Percentiles rank a stretch among this genome's conserved stretches.
Evolutionary conservation across 2,329 filamentous ascomycete genomes (phyloP).

Genomic region (Phialophora chinensis): DNA sequence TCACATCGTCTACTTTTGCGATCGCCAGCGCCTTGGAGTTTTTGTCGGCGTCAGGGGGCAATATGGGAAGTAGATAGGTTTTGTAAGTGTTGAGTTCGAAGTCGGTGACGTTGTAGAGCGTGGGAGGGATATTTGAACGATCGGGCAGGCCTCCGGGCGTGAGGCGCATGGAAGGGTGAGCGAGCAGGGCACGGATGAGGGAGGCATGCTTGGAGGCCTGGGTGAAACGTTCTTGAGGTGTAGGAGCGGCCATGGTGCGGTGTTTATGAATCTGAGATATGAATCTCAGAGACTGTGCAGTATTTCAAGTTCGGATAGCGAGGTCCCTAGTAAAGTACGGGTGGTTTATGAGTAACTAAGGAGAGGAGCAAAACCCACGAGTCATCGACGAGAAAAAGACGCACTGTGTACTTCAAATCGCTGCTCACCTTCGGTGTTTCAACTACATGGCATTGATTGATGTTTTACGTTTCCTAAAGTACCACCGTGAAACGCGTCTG

Average conservation of each 20-base stretch:
- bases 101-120: constrained; percentile 26
- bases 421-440: neutral
- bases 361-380: neutral
- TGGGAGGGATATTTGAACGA: constrained; percentile 19
- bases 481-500: constrained; percentile 1
- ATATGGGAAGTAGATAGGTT: constrained; percentile 25
- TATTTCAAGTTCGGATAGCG: neutral
- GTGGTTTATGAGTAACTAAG: neutral
- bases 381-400: neutral
- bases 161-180: constrained; percentile 17
- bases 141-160: constrained; percentile 16
- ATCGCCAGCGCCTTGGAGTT: constrained; percentile 21
- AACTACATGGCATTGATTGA: neutral
- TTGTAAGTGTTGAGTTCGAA: constrained; percentile 27
- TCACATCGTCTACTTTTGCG: constrained; percentile 1
- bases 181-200: constrained; percentile 26
- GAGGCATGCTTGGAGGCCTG: constrained; percentile 23
- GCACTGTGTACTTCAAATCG: neutral
- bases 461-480: neutral
- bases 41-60: constrained; percentile 23
- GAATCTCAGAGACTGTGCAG: neutral
- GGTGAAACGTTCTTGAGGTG: constrained; percentile 27
- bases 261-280: neutral
- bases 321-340: neutral
- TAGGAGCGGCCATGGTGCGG: constrained; percentile 12